Base-by-base conservation (phyloP, 2,329 filamentous ascomycete genomes). In the Trichoderma atroviride region DNA sequence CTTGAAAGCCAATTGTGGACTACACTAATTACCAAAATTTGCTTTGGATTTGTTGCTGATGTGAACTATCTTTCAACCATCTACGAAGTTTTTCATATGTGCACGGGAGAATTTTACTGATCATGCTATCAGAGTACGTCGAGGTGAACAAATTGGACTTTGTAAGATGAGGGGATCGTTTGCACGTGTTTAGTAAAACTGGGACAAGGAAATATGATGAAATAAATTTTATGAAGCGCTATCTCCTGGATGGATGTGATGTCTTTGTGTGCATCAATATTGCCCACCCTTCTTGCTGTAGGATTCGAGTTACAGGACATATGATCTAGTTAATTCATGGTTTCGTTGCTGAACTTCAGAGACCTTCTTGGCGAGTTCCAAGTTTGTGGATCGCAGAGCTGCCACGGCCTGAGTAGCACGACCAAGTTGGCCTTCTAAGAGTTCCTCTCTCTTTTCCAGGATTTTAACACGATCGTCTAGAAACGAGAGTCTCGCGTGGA, bases 271-370 rank as follows among this genome's bases (percentile, higher is more conserved):
- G 53, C 57, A 47, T 24, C 43, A 52, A 24, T 31, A 31, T 19
- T 24, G 4, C n/a, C 50, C 22, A 52, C 19, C 22, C 13, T 16
- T 31, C 24, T 7, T 43, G 2, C 22, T 22, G 3, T 43, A 22
- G 10, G 5, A 19, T 47, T 16, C 22, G n/a, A 16, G 56, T 55
- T 63, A 69, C 52, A 53, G 29, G n/a, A 50, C 58, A 47, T 55
- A 69, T 11, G 58, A 57, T 37, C 66, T 63, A 31, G 47, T 61
- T 16, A 56, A 50, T 16, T 69, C 66, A 29, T 69, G 66, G n/a
- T 61, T 56, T 62, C 66, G 66, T 27, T 63, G 66, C 52, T 69
- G 66, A 37, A 69, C 57, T 27, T 69, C 66, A 11, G 66, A 69
- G 14, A 69, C 66, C 37, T 69, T 69, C 27, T 52, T 69, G 33